phyloP scores from a whole-genome alignment of 2,329 filamentous ascomycete species.

The Sarocladium oryzae region DNA sequence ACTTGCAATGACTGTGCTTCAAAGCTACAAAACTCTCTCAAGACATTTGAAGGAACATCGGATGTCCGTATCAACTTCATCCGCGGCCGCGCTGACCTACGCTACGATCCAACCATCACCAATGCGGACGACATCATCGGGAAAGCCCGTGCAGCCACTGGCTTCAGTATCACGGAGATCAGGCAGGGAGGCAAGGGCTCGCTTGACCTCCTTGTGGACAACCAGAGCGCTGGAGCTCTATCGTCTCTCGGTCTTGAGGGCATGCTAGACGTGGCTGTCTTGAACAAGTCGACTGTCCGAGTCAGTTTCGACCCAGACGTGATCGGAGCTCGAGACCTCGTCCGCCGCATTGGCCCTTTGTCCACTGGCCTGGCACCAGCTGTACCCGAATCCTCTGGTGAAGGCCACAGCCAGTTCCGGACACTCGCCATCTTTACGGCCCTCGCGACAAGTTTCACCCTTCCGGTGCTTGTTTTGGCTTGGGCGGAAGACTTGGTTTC shows the following conservation, averaged over 20 bases:
- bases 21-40: constrained; percentile 16
- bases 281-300: constrained; percentile 15
- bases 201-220: neutral
- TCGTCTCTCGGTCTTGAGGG: constrained; percentile 9
- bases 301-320: constrained; percentile 17
- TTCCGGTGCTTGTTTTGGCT: constrained; percentile 16
- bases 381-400: constrained; percentile 15
- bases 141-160: constrained; percentile 14
- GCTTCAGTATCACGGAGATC: constrained; percentile 15
- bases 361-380: constrained; percentile 16
- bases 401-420: constrained; percentile 15
- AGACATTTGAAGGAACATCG: constrained; percentile 13
- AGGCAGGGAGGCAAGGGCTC: neutral
- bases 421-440: constrained; percentile 16
- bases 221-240: neutral
- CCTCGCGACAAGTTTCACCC: constrained; percentile 15
- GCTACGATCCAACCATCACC: constrained; percentile 12
- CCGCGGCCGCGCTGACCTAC: constrained; percentile 18
- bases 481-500: constrained; percentile 13
- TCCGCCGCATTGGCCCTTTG: constrained; percentile 11
- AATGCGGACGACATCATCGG: constrained; percentile 15
- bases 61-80: constrained; percentile 19
- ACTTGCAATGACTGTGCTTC: constrained; percentile 18
- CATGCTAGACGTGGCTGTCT: constrained; percentile 15
- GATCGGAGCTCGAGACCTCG: constrained; percentile 17